phyloP scores from a whole-genome alignment of 768 basidiomycete genomes.

The Psilocybe cubensis region DNA sequence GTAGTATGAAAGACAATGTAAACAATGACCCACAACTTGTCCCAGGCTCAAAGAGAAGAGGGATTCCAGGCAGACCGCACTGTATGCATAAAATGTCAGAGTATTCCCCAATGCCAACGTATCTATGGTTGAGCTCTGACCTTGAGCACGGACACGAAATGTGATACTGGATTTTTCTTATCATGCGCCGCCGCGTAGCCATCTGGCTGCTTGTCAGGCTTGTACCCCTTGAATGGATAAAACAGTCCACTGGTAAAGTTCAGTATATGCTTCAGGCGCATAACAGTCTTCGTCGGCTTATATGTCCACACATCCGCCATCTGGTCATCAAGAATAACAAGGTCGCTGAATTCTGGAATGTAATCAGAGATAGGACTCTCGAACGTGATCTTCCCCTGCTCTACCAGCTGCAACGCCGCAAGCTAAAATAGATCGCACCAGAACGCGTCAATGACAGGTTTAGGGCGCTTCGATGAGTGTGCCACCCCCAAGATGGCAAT shows the following conservation, averaged over 20 bases:
- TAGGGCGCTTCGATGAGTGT: not conserved
- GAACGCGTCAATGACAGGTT: no score
- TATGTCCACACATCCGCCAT: slow-evolving; percentile 8
- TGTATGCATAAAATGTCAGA: slow-evolving; percentile 1
- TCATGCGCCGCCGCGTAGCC: slow-evolving; percentile 4
- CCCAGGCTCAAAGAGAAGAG: slow-evolving; percentile 34
- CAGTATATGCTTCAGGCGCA: slow-evolving; percentile 29
- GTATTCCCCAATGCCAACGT: not conserved
- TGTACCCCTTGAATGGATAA: slow-evolving; percentile 18
- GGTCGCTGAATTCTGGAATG: slow-evolving; percentile 26
- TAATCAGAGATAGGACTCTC: slow-evolving; percentile 22
- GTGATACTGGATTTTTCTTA: slow-evolving; percentile 9
- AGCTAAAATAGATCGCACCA: slow-evolving; percentile 21
- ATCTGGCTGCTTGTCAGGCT: not conserved
- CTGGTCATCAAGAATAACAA: slow-evolving; percentile 21
- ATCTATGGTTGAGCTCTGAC: slow-evolving; percentile 17
- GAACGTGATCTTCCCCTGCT: slow-evolving; percentile 26
- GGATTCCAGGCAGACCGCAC: slow-evolving; percentile 27
- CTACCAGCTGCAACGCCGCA: slow-evolving; percentile 29
- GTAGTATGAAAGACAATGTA: no score
- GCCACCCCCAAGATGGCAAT: not conserved
- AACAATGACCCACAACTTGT: slow-evolving; percentile 26
- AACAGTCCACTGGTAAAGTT: slow-evolving; percentile 33
- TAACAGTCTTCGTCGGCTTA: slow-evolving; percentile 22
- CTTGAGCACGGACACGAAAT: slow-evolving; percentile 22